Percentiles rank a stretch among this genome's conserved stretches.
These are phyloP conservation scores for Starmera dryadoides DNA, from an alignment of 805 yeast species.

Conservation along the genomic window DNA sequence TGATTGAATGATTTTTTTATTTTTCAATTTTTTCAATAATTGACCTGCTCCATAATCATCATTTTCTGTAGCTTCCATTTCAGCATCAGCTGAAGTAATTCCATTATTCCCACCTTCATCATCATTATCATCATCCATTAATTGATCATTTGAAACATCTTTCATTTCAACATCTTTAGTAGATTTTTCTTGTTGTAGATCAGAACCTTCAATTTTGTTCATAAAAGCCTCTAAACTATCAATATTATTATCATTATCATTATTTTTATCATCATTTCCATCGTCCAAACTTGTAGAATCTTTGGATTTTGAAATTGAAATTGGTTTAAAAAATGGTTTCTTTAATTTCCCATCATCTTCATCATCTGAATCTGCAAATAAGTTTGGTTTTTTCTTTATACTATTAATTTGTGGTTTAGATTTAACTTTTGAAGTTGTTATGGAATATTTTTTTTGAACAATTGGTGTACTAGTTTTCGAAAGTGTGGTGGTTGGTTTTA, in stretches of 20 bases:
- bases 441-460: background rate
- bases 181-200: constrained; percentile 10
- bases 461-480: background rate
- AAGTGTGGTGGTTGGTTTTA: background rate
- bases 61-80: constrained; percentile 20
- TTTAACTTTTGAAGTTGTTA: background rate
- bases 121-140: constrained; percentile 17
- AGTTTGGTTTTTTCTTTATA: constrained; percentile 7
- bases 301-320: background rate
- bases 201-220: constrained; percentile 16
- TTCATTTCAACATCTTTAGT: constrained; percentile 19
- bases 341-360: constrained; percentile 17
- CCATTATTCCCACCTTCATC: too few relatives aligned
- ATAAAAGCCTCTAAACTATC: constrained; percentile 45
- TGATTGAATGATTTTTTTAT: constrained; percentile 41
- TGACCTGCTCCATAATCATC: constrained; percentile 28
- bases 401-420: background rate
- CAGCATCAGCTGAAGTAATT: background rate
- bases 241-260: constrained; percentile 20
- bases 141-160: constrained; percentile 13
- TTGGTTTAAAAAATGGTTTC: constrained; percentile 16
- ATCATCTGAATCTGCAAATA: constrained; percentile 24
- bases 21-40: constrained; percentile 30
- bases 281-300: constrained; percentile 6
- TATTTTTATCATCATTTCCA: constrained; percentile 4